Conservation (phyloP, 441 rosid genomes). For the Pelargonium fulgidum region DNA sequence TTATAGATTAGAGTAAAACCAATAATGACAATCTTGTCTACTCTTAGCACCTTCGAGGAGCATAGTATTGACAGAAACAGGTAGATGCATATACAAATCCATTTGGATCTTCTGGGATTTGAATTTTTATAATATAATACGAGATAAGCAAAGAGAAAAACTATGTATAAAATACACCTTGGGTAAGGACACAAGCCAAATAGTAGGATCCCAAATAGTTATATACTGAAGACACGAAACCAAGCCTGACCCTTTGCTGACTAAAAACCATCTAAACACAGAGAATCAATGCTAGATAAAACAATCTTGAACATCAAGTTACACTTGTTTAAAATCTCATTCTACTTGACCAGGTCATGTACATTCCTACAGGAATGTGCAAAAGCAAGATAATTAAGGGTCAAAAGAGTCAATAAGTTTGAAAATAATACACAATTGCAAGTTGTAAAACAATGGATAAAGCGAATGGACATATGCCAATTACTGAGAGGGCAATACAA, state of each 20-base stretch:
- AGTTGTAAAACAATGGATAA: constrained; percentile 4
- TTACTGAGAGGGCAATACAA: constrained; percentile 9
- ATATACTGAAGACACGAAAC: too few species aligned
- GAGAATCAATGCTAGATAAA: too few species aligned
- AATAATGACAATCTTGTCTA: constrained; percentile 9
- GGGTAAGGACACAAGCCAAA: too few species aligned
- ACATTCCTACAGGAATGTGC: background rate
- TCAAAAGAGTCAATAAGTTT: constrained; percentile 1
- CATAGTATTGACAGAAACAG: constrained; percentile 9
- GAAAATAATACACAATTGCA: background rate
- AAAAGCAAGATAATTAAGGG: background rate
- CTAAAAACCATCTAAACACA: too few species aligned
- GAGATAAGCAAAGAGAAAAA: too few species aligned
- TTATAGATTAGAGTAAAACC: constrained; percentile 10
- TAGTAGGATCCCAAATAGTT: too few species aligned
- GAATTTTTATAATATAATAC: too few species aligned
- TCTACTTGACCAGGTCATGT: background rate
- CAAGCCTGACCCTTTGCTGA: too few species aligned
- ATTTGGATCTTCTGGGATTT: constrained; percentile 6
- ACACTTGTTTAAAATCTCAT: background rate
- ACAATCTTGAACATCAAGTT: background rate
- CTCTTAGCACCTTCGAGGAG: constrained; percentile 5
- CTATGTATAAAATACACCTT: too few species aligned
- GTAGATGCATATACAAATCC: constrained; percentile 1
- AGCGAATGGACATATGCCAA: background rate